These are phyloP conservation scores for Komagataella ulmi DNA, from an alignment of 805 yeast species.

Conservation along the genomic window DNA sequence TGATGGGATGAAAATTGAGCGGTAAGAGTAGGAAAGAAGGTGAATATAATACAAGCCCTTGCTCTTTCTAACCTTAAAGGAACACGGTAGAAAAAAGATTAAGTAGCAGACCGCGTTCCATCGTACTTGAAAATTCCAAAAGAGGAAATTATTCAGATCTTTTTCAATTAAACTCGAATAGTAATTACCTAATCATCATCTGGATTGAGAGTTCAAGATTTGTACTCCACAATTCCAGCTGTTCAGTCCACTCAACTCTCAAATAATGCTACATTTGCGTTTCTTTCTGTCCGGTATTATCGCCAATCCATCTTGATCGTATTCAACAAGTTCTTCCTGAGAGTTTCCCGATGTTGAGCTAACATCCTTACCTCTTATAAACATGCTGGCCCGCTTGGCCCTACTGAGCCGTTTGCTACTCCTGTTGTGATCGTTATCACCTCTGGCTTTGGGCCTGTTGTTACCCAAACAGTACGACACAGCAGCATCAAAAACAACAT, in stretches of 20 bases:
- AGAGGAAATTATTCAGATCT: background rate
- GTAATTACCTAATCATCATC: background rate
- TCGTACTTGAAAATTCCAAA: background rate
- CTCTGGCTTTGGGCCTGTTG: background rate
- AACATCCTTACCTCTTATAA: background rate
- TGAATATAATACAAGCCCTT: background rate
- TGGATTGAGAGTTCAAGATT: background rate
- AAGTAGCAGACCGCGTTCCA: background rate
- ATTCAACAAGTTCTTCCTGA: background rate
- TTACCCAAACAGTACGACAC: background rate
- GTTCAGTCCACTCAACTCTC: background rate
- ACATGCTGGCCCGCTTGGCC: background rate
- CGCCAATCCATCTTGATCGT: background rate
- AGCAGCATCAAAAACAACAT: constrained; percentile 55
- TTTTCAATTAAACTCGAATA: background rate
- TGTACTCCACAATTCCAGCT: background rate
- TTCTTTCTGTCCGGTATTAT: background rate
- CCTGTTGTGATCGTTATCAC: background rate
- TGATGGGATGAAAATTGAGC: background rate
- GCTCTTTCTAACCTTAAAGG: background rate
- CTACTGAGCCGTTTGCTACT: background rate
- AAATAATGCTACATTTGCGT: background rate
- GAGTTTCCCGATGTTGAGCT: background rate
- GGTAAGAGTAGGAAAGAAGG: background rate
- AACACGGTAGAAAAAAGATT: background rate